phyloP scores from a whole-genome alignment of 345 rosid genomes.

The Hevea brasiliensis region DNA sequence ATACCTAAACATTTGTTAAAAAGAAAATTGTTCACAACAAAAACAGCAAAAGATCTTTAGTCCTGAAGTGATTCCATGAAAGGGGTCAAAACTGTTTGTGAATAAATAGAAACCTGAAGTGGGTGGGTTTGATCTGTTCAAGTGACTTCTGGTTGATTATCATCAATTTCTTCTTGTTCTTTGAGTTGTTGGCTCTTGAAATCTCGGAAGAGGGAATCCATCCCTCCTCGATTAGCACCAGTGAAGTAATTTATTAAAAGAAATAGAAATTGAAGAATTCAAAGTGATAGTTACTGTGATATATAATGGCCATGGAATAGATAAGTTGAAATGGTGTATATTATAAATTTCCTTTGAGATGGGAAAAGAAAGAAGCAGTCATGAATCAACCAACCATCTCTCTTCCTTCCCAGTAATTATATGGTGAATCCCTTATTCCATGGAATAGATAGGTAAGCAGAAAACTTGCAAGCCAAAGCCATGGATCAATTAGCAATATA shows the following conservation, averaged over 20 bases:
- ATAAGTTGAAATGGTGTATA: not conserved
- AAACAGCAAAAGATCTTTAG: not conserved
- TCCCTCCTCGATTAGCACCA: slow-evolving; percentile 1
- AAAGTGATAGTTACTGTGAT: not conserved
- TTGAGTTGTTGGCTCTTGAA: not conserved
- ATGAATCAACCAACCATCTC: not conserved
- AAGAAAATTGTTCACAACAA: too few species aligned
- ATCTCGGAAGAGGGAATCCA: slow-evolving; percentile 32
- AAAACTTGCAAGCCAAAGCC: too few species aligned
- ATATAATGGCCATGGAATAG: not conserved
- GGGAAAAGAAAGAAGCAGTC: not conserved
- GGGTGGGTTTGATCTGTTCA: slow-evolving; percentile 25
- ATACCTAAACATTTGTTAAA: not conserved
- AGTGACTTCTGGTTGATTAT: slow-evolving; percentile 12
- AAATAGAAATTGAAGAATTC: not conserved
- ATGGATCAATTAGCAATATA: too few species aligned
- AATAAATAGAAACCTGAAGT: slow-evolving; percentile 16
- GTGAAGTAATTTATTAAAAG: too few species aligned
- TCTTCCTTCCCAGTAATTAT: too few species aligned
- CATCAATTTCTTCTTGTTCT: slow-evolving; percentile 7
- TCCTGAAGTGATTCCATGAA: not conserved
- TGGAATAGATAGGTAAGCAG: too few species aligned
- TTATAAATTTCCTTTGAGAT: not conserved
- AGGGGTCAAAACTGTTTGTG: too few species aligned
- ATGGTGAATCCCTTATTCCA: too few species aligned